These are phyloP conservation scores for Aspergillus unguis DNA, from an alignment of 2,329 filamentous ascomycete species.

Conservation along the genomic window DNA sequence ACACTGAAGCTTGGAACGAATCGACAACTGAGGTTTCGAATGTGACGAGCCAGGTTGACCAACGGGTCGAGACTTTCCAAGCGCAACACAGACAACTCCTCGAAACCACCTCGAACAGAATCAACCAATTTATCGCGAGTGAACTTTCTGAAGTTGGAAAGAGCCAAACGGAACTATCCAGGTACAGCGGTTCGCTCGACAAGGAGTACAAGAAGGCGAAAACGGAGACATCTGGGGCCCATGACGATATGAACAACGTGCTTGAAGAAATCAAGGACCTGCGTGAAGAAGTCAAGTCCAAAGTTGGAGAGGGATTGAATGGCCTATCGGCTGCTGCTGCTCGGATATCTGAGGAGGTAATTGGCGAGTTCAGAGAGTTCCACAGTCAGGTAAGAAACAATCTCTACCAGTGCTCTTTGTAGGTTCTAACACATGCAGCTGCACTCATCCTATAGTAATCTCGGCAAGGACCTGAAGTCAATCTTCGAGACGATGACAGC, in stretches of 20 bases:
- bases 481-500: slow-evolving; percentile 78
- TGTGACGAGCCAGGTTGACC: slow-evolving; percentile 73
- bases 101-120: slow-evolving; percentile 62
- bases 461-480: slow-evolving; percentile 81
- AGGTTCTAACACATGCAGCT: slow-evolving; percentile 50
- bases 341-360: slow-evolving; percentile 83
- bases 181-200: slow-evolving; percentile 66
- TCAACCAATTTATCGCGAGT: slow-evolving; percentile 71
- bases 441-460: slow-evolving; percentile 75
- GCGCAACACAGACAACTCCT: slow-evolving; percentile 70
- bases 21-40: slow-evolving; percentile 73
- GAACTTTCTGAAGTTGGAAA: slow-evolving; percentile 69
- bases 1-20: slow-evolving; percentile 73
- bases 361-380: slow-evolving; percentile 79
- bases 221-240: slow-evolving; percentile 50
- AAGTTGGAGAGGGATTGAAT: slow-evolving; percentile 79
- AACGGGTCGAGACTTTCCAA: slow-evolving; percentile 69
- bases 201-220: slow-evolving; percentile 66
- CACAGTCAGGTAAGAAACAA: slow-evolving; percentile 58
- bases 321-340: slow-evolving; percentile 80
- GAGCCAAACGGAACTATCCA: slow-evolving; percentile 67
- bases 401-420: neutral
- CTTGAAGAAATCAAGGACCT: slow-evolving; percentile 89
- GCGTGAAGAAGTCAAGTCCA: slow-evolving; percentile 79
- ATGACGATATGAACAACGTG: slow-evolving; percentile 84